These are phyloP conservation scores for Penicillium sp. DNA, from an alignment of 2,329 filamentous ascomycete genomes.

Conservation along the genomic window DNA sequence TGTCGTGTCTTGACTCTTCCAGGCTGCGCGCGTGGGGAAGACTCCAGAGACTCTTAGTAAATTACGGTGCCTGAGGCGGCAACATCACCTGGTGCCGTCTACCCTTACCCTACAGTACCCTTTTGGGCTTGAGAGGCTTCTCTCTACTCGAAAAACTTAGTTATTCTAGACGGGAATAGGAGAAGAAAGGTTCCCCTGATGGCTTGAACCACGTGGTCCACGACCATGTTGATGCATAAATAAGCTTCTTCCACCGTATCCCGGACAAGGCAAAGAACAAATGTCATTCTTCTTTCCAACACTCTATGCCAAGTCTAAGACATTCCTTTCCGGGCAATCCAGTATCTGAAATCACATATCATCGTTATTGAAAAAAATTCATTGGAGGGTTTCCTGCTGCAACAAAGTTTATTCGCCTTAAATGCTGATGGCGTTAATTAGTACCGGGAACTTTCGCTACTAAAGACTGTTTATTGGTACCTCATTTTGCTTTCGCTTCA, in stretches of 20 bases:
- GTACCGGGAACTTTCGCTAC: slow-evolving; percentile 31
- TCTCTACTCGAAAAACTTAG: too few species aligned
- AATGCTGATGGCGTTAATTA: slow-evolving; percentile 70
- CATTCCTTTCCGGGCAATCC: slow-evolving; percentile 44
- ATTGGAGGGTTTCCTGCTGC: slow-evolving; percentile 67
- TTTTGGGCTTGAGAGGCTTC: slow-evolving; percentile 52
- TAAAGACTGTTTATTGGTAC: background rate
- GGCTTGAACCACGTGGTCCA: background rate
- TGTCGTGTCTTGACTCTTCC: background rate
- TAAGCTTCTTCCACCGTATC: slow-evolving; percentile 65
- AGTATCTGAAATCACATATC: slow-evolving; percentile 66
- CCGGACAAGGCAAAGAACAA: slow-evolving; percentile 67
- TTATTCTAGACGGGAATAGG: slow-evolving; percentile 26
- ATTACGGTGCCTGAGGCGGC: background rate
- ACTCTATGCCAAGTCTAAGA: slow-evolving; percentile 68
- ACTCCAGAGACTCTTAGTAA: background rate
- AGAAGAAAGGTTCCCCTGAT: background rate
- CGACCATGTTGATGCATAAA: slow-evolving; percentile 6
- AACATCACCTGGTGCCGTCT: background rate
- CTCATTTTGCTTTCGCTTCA: background rate
- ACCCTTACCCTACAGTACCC: background rate
- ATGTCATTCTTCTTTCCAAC: slow-evolving; percentile 80
- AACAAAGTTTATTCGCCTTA: slow-evolving; percentile 79
- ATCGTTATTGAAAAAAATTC: slow-evolving; percentile 91
- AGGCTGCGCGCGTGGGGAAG: background rate